Evolutionary conservation across 1,284 basidiomycete species (phyloP), one percentile per base, ranked within the genome.

Genomic region (Sanghuangporus sanghuang): DNA sequence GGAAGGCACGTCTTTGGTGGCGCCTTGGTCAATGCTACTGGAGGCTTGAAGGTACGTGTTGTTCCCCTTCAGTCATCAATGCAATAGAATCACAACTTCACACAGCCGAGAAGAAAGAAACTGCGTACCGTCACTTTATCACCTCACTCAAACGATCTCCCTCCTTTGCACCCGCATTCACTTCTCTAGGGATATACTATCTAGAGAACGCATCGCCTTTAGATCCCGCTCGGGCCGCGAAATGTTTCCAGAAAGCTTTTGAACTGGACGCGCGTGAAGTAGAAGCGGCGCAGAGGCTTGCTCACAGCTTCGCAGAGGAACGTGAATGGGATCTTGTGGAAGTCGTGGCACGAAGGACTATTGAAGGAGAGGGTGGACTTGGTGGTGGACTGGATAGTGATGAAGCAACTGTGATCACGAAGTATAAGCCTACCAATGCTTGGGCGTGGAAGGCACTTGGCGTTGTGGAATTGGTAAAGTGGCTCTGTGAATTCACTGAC

Each of bases 381-480:
- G 84, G 87, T 69, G 85, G 83, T 38, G 86, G 86, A 0, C 74
- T 83, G 14, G 77, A 79, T 38, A 80, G 79, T 18, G 73, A 77
- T 23, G 79, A 79, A 49, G 73, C 78, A 52, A 79, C 76, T 54
- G 77, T 79, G 0, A 75, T 74, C 42, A 78, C 76, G 49, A 78
- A 83, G 67, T 86, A 85, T 73, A 81, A 89, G 39, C 92, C 94
- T 0, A 87, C 86, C 49, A 96, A 95, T 70, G 85, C 90, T 2
- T 99, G 97, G 97, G 97, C 97, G 1, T 99, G 96, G 95, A 98
- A 98, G 75, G 96, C 97, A 9, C 79, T 97, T 35, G 97, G 97
- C 1, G 86, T 93, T 1, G 95, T 96, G 1, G 94, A 98, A 72
- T 78, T 98, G 77, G 95, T 95, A 70, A 76, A 87, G 75, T 49